Base-by-base conservation (phyloP, 2,329 filamentous ascomycete genomes). In the Hypoxylon rubiginosum region DNA sequence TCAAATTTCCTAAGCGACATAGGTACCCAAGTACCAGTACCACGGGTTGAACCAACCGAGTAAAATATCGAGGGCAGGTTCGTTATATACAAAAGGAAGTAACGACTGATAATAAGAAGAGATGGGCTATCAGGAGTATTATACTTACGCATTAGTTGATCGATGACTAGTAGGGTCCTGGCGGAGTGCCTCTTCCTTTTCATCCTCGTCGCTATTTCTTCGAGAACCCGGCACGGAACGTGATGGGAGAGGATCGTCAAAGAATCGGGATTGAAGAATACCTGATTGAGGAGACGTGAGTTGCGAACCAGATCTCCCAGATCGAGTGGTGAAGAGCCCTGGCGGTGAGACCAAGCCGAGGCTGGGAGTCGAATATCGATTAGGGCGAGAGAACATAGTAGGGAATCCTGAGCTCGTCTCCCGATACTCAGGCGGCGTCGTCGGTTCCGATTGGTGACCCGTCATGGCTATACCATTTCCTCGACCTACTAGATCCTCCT, bases 361-460 rank as follows among this genome's bases (percentile, higher is more conserved):
- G 81, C 92, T 96, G 39, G 94, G 94, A 66, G 92, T 92, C 58
- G 95, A 97, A 82, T 97, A 95, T 67, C 94, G 89, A 77, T 94
- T 94, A 46, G 93, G 92, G 45, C 93, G 89, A 59, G 93, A 93
- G 76, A 96, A 92, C 71, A 92, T 89, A 74, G 89, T 90, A 60
- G 92, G 90, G 74, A 97, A 95, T 46, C 90, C 91, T 67, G 88
- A 84, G 62, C 79, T 79, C 11, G 82, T 89, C 70, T 97, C 93
- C 73, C 90, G 91, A 79, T 96, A 95, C 79, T 98, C 96, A 32
- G 96, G 96, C 21, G 96, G 96, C 21, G 96, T 99, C 1, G 96
- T 97, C 15, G 96, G 96, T 81, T 98, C 95, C 73, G 93, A 97
- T 77, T 97, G 92, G 74, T 94, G 92, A 58, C 92, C 92, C 66